A percentile compares a stretch with the other conserved stretches of the same genome.
These are phyloP conservation scores for Ceratopteris richardii DNA, from an alignment of 75 land plant species.

Conservation along the genomic window DNA sequence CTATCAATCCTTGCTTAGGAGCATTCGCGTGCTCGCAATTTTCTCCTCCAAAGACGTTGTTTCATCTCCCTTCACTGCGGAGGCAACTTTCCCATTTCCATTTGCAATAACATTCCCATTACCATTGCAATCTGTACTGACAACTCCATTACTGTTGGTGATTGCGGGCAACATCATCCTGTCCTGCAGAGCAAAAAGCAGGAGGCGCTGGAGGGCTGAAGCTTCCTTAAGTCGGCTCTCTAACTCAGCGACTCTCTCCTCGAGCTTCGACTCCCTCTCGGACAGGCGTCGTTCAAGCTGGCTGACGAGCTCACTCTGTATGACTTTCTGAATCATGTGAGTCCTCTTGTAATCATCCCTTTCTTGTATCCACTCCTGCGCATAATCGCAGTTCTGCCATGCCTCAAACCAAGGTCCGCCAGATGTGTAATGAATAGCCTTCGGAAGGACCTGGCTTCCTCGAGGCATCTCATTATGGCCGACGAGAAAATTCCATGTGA, in stretches of 20 bases:
- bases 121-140: neutral
- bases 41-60: neutral
- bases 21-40: too few relatives aligned
- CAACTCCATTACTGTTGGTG: neutral
- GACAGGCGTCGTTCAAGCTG: neutral
- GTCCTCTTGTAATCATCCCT: slow-evolving; percentile 12
- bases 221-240: slow-evolving; percentile 3
- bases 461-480: slow-evolving; percentile 28
- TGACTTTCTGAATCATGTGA: slow-evolving; percentile 8
- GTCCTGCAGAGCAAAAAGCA: neutral
- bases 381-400: slow-evolving; percentile 33
- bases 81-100: neutral
- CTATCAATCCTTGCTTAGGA: too few relatives aligned
- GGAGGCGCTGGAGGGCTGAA: neutral
- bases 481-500: slow-evolving; percentile 34
- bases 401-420: slow-evolving; percentile 45
- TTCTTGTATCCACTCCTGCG: slow-evolving; percentile 11
- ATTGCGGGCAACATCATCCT: neutral
- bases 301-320: neutral
- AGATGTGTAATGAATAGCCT: slow-evolving; percentile 37
- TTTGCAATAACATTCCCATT: neutral
- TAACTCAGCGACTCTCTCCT: slow-evolving; percentile 1
- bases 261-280: neutral
- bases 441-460: slow-evolving; percentile 7
- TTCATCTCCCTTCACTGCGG: neutral